Evolutionary conservation across 495 filamentous ascomycete genomes (phyloP).

Genomic region (Talaromyces trachyspermus): DNA sequence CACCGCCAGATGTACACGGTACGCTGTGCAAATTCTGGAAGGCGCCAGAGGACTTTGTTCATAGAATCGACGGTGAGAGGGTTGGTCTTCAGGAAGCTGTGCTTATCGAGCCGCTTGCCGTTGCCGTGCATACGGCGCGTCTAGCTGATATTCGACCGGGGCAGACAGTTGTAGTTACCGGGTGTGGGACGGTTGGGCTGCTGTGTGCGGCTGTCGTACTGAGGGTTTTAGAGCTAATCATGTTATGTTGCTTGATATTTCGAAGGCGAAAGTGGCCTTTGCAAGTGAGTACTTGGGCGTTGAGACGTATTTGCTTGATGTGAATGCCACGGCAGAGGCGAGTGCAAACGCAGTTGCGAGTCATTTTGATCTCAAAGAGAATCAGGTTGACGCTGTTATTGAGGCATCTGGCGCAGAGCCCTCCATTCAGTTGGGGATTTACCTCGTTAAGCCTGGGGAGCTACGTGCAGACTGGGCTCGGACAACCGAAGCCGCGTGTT

Average conservation of each 20-base stretch:
- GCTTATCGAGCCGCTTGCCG: conserved; percentile 74
- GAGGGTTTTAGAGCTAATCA: neutral
- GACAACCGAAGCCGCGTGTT: conserved; percentile 66
- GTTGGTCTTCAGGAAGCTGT: conserved; percentile 76
- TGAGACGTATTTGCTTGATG: too few species aligned
- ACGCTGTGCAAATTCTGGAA: conserved; percentile 72
- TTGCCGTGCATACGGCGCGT: conserved; percentile 73
- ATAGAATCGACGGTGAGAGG: conserved; percentile 58
- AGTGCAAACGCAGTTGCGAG: too few species aligned
- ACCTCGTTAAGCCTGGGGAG: too few species aligned
- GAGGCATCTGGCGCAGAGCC: conserved; percentile 78
- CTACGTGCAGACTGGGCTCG: conserved; percentile 54
- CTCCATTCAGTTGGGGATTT: conserved; percentile 66
- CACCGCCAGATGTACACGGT: conserved; percentile 65
- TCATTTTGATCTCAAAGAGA: too few species aligned
- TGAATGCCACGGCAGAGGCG: too few species aligned
- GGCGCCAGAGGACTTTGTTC: conserved; percentile 74
- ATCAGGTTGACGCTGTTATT: conserved; percentile 73
- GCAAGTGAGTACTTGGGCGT: too few species aligned
- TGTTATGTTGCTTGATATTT: neutral
- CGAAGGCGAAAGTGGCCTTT: neutral
- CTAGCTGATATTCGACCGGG: conserved; percentile 64
- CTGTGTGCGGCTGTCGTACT: neutral
- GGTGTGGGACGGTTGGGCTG: conserved; percentile 81
- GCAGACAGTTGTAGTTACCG: conserved; percentile 70